Evolutionary conservation across 176 grass and related monocot species (phyloP).

Genomic region (Otatea glauca): DNA sequence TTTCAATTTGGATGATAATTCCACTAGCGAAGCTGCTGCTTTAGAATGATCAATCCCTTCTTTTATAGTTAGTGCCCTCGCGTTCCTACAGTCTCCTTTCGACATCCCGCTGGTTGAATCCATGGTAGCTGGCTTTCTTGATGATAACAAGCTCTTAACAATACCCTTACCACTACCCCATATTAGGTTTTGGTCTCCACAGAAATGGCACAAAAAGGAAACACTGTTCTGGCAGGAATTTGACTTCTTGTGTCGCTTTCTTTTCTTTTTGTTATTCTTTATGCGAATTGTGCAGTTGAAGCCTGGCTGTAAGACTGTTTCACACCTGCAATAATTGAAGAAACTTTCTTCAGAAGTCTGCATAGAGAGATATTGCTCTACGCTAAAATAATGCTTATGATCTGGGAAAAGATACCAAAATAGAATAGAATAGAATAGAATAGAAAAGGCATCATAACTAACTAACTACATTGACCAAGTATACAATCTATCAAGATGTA

Average conservation of each 20-base stretch:
- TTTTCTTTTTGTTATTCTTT: conserved; percentile 61
- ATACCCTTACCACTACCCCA: conserved; percentile 63
- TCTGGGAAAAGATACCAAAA: neutral
- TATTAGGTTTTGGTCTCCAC: conserved; percentile 66
- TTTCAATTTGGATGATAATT: conserved; percentile 3
- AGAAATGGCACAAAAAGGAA: conserved; percentile 71
- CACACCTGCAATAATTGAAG: conserved; percentile 66
- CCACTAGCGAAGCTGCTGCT: neutral
- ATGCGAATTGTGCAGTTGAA: conserved; percentile 77
- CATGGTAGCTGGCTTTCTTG: conserved; percentile 37
- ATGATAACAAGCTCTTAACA: conserved; percentile 59
- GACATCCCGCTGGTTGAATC: conserved; percentile 12
- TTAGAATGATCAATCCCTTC: conserved; percentile 24
- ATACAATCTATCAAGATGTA: conserved; percentile 16
- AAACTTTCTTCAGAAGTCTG: neutral
- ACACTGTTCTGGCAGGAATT: conserved; percentile 59
- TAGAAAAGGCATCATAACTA: neutral
- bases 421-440: conserved; percentile 8
- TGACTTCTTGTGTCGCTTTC: conserved; percentile 48
- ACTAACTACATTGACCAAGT: neutral
- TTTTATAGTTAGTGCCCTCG: conserved; percentile 19
- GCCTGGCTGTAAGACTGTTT: conserved; percentile 79
- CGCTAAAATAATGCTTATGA: conserved; percentile 1
- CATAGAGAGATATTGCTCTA: neutral
- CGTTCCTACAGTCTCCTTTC: conserved; percentile 24